Evolutionary conservation across 1,284 basidiomycete species (phyloP), one percentile per base, ranked within the genome.

Genomic region (Cerrena zonata): DNA sequence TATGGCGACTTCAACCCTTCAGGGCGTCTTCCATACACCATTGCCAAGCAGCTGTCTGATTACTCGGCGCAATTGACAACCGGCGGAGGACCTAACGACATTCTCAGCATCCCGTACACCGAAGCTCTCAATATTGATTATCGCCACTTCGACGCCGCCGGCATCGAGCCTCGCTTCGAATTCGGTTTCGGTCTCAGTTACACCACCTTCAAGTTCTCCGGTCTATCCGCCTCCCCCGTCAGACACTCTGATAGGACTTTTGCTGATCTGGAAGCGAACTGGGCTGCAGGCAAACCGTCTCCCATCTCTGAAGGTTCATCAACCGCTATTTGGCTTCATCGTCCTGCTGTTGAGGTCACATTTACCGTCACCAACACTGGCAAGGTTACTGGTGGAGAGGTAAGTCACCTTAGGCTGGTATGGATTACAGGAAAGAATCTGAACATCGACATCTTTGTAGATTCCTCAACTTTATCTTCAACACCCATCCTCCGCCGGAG

Each of bases 161-260:
- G 78, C 51, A 80, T 86, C 53, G 70, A 72, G 18, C 82, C 82
- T 30, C 78, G 82, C 27, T 86, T 76, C 64, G 84, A 86, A 61
- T 94, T 93, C 63, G 91, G 91, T 0, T 91, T 82, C 64, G 91
- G 91, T 0, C 67, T 94, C 58, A 89, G 84, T 52, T 95, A 94
- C 71, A 87, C 92, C 30, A 77, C 69, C 0, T 96, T 94, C 66
- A 68, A 76, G 26, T 90, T 89, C 62, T 77, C 73, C 23, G 65
- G 74, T 19, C 66, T 92, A 4, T 54, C 65, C 0, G 67, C 87
- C 25, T 61, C 57, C 3, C 65, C 66, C 45, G 60, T 86, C 5
- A 26, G 37, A 24, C 51, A 62, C 54, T 39, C 68, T 19, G 62
- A 67, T 51, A 61, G 65, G 1, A 69, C 77, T 45, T 58, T 63